Percentiles rank a stretch among this genome's conserved stretches.
Evolutionary conservation across 371 early-diverging fungal genomes (phyloP).

Genomic region (Zychaea mexicana): DNA sequence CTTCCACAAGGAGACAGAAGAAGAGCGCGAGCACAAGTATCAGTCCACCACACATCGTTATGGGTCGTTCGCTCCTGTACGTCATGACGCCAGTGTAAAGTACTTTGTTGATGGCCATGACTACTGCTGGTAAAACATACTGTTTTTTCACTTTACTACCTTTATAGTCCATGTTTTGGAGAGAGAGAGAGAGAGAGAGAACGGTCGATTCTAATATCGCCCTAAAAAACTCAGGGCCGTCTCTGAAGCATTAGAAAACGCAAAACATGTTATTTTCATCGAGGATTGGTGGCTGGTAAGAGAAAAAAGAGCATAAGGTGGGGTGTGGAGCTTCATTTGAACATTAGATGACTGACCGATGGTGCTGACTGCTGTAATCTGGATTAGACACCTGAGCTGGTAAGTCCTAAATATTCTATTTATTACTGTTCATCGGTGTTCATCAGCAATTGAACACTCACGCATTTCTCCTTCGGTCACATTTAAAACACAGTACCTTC

Average conservation of each 20-base stretch:
- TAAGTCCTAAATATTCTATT: conserved; percentile 13
- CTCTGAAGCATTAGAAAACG: conserved; percentile 77
- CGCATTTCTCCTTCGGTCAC: too few relatives aligned
- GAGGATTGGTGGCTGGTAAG: conserved; percentile 92
- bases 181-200: too few relatives aligned
- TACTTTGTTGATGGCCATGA: conserved; percentile 85
- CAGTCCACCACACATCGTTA: conserved; percentile 63
- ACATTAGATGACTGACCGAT: too few relatives aligned
- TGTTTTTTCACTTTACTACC: background rate
- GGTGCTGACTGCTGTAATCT: too few relatives aligned
- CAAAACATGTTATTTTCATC: conserved; percentile 80
- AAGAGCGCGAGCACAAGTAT: conserved; percentile 32
- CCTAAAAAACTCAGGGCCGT: conserved; percentile 56
- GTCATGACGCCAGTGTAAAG: conserved; percentile 65
- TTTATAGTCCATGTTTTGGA: background rate
- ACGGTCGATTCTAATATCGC: background rate
- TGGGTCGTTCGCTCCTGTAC: conserved; percentile 83
- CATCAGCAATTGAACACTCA: too few relatives aligned
- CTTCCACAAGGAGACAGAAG: conserved; percentile 27
- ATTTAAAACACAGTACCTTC: conserved; percentile 60
- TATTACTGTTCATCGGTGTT: too few relatives aligned
- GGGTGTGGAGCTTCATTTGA: background rate
- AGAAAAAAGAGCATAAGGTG: background rate
- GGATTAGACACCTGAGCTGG: conserved; percentile 56
- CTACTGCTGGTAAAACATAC: conserved; percentile 63